phyloP scores from a whole-genome alignment of 2,329 filamentous ascomycete genomes.

The Calonectria henricotiae region DNA sequence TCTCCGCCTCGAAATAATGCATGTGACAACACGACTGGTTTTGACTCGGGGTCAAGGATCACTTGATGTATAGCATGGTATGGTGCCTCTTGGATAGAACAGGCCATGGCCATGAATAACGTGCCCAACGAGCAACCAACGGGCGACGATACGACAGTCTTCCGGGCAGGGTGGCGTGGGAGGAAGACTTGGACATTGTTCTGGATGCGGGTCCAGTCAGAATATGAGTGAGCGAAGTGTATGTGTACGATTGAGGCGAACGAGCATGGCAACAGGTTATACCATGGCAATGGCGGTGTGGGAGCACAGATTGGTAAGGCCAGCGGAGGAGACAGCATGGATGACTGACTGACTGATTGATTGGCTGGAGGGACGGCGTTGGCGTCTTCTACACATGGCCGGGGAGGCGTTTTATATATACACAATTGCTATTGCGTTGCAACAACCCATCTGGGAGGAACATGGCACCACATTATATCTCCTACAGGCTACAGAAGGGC shows the following conservation, averaged over 20 bases:
- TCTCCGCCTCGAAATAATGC: neutral
- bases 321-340: conserved; percentile 36
- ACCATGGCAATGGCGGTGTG: conserved; percentile 42
- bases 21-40: neutral
- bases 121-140: conserved; percentile 35
- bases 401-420: conserved; percentile 53
- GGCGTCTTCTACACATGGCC: conserved; percentile 53
- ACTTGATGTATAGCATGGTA: conserved; percentile 40
- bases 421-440: conserved; percentile 51
- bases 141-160: conserved; percentile 34
- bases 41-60: conserved; percentile 16
- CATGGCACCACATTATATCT: conserved; percentile 47
- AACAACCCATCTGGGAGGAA: conserved; percentile 47
- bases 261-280: conserved; percentile 44
- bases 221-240: conserved; percentile 44
- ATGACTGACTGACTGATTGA: conserved; percentile 44
- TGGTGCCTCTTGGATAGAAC: conserved; percentile 49
- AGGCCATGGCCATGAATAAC: conserved; percentile 30
- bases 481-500: conserved; percentile 48
- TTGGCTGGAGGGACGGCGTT: conserved; percentile 49
- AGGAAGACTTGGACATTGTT: conserved; percentile 49
- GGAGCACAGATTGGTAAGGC: conserved; percentile 49
- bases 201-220: conserved; percentile 47
- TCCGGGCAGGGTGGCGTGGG: conserved; percentile 28
- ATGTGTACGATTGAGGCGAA: conserved; percentile 49